Evolutionary conservation across 2,329 filamentous ascomycete species (phyloP).

Genomic region (Penicillium vulpinum): DNA sequence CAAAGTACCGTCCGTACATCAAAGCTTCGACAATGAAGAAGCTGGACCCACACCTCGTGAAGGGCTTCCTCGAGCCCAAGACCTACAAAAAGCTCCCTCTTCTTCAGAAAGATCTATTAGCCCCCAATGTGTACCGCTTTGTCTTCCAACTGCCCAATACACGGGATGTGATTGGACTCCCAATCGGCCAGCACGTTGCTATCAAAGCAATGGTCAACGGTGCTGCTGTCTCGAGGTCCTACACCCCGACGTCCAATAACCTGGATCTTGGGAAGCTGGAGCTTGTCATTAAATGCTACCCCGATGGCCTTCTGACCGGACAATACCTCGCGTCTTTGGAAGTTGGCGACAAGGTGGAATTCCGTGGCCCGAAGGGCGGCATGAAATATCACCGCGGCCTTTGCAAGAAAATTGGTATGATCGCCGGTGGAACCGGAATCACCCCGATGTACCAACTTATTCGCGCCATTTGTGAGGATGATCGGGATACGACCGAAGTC

Average conservation of each 20-base stretch:
- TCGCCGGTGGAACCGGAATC: slow-evolving; percentile 41
- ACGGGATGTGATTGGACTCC: slow-evolving; percentile 53
- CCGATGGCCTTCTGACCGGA: slow-evolving; percentile 34
- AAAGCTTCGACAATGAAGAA: slow-evolving; percentile 43
- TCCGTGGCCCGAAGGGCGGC: slow-evolving; percentile 39
- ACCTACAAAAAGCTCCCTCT: slow-evolving; percentile 52
- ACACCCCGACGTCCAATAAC: slow-evolving; percentile 50
- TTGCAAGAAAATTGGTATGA: slow-evolving; percentile 39
- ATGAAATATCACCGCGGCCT: slow-evolving; percentile 34
- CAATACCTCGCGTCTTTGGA: slow-evolving; percentile 15
- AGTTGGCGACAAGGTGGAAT: slow-evolving; percentile 32
- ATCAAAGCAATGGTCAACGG: slow-evolving; percentile 52
- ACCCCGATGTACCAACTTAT: slow-evolving; percentile 63
- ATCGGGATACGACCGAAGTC: slow-evolving; percentile 56
- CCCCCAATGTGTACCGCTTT: slow-evolving; percentile 43
- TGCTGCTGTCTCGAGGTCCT: slow-evolving; percentile 52
- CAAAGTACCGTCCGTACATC: slow-evolving; percentile 39
- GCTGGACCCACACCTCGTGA: slow-evolving; percentile 41
- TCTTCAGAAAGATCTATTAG: slow-evolving; percentile 22
- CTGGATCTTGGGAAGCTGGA: slow-evolving; percentile 35
- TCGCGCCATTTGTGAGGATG: slow-evolving; percentile 61
- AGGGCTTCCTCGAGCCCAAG: slow-evolving; percentile 54
- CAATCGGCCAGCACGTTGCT: slow-evolving; percentile 59
- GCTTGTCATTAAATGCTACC: slow-evolving; percentile 39
- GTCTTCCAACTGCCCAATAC: slow-evolving; percentile 51